phyloP scores from a whole-genome alignment of 371 early-diverging fungal genomes.

The Mucor sp. region DNA sequence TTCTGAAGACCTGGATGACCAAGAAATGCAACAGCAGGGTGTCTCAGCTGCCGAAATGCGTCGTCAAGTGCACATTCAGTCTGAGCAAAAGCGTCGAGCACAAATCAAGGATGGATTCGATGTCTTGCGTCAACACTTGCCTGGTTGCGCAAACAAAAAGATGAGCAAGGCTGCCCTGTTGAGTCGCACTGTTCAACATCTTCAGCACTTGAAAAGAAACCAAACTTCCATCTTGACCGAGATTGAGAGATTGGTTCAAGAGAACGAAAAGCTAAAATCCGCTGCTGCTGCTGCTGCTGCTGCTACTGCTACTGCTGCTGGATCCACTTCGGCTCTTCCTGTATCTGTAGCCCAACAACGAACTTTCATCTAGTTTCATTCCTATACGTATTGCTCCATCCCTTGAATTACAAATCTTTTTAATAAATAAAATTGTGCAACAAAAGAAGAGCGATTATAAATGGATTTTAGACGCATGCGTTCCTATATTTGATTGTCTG shows the following conservation, averaged over 20 bases:
- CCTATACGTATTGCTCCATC: not conserved
- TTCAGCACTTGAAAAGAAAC: slow-evolving; percentile 51
- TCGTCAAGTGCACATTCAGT: slow-evolving; percentile 62
- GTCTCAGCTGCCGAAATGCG: not conserved
- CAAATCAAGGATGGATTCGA: slow-evolving; percentile 23
- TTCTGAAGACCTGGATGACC: no score
- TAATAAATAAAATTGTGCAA: not conserved
- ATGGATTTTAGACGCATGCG: no score
- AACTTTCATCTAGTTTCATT: not conserved
- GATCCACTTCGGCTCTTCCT: not conserved
- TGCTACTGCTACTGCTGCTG: not conserved
- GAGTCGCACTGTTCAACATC: slow-evolving; percentile 51
- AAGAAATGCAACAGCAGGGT: no score
- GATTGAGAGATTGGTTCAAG: slow-evolving; percentile 38
- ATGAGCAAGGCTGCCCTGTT: slow-evolving; percentile 57
- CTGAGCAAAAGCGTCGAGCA: slow-evolving; percentile 61
- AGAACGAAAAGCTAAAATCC: slow-evolving; percentile 6
- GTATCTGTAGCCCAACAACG: not conserved
- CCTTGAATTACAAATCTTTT: not conserved
- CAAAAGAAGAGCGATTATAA: no score
- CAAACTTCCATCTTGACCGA: slow-evolving; percentile 43
- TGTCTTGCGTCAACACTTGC: slow-evolving; percentile 53
- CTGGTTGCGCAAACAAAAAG: slow-evolving; percentile 55
- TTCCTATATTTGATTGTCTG: not conserved
- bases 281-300: not conserved